Base-by-base conservation (phyloP, 2,329 filamentous ascomycete species). In the Lachnellula hyalina region DNA sequence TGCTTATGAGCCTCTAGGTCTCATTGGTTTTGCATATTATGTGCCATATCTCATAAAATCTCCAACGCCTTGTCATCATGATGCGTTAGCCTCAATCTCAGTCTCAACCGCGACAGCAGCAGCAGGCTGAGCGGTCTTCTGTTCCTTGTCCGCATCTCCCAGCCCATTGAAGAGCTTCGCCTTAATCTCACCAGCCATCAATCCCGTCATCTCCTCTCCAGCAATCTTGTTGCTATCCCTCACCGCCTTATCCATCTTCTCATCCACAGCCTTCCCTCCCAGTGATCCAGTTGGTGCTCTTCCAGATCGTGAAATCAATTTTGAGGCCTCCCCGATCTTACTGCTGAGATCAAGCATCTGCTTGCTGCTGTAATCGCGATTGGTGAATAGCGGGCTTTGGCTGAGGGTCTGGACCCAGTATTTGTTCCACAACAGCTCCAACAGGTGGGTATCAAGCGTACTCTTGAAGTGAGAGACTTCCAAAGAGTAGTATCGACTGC, bases 381-480 rank as follows among this genome's bases (percentile, higher is more conserved):
- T 97, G 53, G 90, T 91, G 65, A 96, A 86, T 4, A 96, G 80
- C 21, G 93, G 92, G 64, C 85, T 94, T 65, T 96, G 90, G 34
- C 90, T 95, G 19, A 99, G 81, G 5, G 94, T 99, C 68, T 95
- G 89, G 35, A 96, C 92, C 94, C 91, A 96, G 77, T 99, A 99
- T 73, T 97, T 97, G 77, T 96, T 96, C 94, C 94, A 97, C 32
- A 99, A 78, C 50, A 90, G 81, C 67, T 95, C 90, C 5, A 99
- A 78, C 23, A 99, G 79, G 65, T 91, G 87, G 2, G 85, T 81
- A 73, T 99, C 94, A 28, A 99, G 85, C 0, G 88, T 87, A 60
- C 89, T 94, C 75, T 97, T 97, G 80, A 90, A 99, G 73, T 96
- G 90, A 34, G 90, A 90, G 14, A 97, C 89, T 58, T 95, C 89